These are phyloP conservation scores for Dictyostelium purpureum DNA, from an alignment of 78 protist species.

Conservation along the genomic window DNA sequence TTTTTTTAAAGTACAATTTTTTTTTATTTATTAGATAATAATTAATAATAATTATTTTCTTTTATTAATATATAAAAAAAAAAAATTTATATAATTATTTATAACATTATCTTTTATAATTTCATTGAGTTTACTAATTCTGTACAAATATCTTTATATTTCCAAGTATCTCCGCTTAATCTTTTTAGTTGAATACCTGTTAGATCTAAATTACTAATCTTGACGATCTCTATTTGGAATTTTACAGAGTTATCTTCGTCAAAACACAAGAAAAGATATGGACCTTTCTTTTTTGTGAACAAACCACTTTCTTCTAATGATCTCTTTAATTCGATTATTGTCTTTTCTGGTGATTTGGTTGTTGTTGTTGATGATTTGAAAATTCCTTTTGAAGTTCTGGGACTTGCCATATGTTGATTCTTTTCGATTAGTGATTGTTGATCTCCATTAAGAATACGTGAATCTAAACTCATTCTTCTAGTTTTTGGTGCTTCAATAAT, in stretches of 20 bases:
- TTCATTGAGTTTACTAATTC: constrained; percentile 48
- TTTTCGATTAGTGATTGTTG: constrained; percentile 16
- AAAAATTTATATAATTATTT: too few relatives aligned
- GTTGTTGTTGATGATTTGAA: constrained; percentile 74
- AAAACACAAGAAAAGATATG: constrained; percentile 47
- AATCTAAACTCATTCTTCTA: constrained; percentile 76
- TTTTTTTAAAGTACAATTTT: too few relatives aligned
- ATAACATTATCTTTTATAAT: constrained; percentile 26
- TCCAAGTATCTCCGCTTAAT: constrained; percentile 81
- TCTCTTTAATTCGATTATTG: constrained; percentile 54
- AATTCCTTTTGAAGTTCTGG: constrained; percentile 72
- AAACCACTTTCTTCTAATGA: constrained; percentile 27
- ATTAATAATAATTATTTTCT: too few relatives aligned
- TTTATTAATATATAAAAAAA: too few relatives aligned
- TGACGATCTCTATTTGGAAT: constrained; percentile 68
- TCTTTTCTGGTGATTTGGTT: constrained; percentile 64
- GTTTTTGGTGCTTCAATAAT: constrained; percentile 60
- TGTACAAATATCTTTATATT: constrained; percentile 78
- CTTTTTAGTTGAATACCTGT: constrained; percentile 79
- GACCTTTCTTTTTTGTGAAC: constrained; percentile 68
- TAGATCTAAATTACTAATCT: constrained; percentile 36
- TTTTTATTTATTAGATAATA: too few relatives aligned
- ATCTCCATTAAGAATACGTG: constrained; percentile 17
- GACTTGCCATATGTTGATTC: constrained; percentile 49
- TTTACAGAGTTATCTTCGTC: constrained; percentile 63